Base-by-base conservation (phyloP, 768 basidiomycete species). In the Kwoniella pini region DNA sequence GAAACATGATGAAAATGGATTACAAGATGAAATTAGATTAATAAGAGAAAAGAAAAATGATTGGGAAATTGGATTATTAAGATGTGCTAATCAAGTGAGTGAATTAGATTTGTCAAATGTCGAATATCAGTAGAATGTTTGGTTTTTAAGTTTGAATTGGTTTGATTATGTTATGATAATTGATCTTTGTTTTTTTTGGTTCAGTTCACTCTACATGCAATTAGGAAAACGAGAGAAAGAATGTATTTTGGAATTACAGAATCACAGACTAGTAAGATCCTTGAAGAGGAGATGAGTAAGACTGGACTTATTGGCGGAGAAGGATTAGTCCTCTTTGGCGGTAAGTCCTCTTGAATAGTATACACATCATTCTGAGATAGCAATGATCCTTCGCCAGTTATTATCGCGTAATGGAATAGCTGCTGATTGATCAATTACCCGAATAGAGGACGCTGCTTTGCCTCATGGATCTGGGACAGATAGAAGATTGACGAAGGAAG, bases 391-490 rank as follows among this genome's bases (percentile, higher is more conserved):
- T n/a, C n/a, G n/a, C n/a, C n/a, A n/a, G n/a, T n/a, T n/a, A n/a
- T n/a, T n/a, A n/a, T n/a, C n/a, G n/a, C n/a, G n/a, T 21, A 33
- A 22, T 38, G n/a, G 13, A 2, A 26, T 21, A 4, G 2, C 19
- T 33, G 12, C 21, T 31, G 50, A 10, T 4, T 31, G 50, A 9
- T 53, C 19, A n/a, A n/a, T n/a, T 15, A 17, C 38, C 12, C 22
- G 6, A 10, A 13, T 74, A 92, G 91, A 88, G 60, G 89, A 92
- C 67, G 91, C 90, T 4, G 90, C 90, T 2, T 83, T 90, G 22
- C 91, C 90, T 2, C 91, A 93, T 74, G 92, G 90, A 5, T 82
- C 83, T 36, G 88, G 89, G 2, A 87, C 86, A 0, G 88, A 92
- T 71, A 83, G 86, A 30, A 68, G 70, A 0, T 80, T 92, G 12